Conservation (phyloP, 2,329 filamentous ascomycete genomes). For the Pseudocercospora crystallina region DNA sequence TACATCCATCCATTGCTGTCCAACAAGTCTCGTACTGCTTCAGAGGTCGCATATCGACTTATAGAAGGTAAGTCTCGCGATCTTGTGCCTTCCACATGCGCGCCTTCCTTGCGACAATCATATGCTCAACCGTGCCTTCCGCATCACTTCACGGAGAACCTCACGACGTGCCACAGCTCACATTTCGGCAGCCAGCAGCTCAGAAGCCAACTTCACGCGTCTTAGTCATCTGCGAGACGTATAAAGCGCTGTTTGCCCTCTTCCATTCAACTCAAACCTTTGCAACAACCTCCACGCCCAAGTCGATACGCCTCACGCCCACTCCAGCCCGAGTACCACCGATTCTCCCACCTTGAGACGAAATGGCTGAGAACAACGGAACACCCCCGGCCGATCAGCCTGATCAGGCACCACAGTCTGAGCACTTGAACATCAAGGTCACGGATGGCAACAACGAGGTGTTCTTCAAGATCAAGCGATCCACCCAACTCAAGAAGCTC, state of each 20-base stretch:
- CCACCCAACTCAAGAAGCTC: constrained; percentile 91
- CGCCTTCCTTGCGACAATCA: not conserved
- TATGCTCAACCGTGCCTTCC: constrained; percentile 4
- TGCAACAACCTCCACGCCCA: constrained; percentile 7
- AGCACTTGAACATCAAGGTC: constrained; percentile 98
- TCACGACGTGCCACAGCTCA: constrained; percentile 12
- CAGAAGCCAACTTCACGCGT: constrained; percentile 4
- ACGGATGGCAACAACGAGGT: constrained; percentile 99
- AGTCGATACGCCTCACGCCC: not conserved
- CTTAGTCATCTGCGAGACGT: constrained; percentile 20
- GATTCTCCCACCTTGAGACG: constrained; percentile 46
- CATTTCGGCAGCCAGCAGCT: not conserved
- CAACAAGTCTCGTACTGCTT: not conserved
- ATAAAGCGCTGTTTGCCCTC: constrained; percentile 19
- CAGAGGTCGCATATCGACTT: not conserved
- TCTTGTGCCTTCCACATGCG: not conserved
- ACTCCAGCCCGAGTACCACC: constrained; percentile 6
- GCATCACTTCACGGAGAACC: constrained; percentile 6
- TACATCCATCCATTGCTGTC: not conserved
- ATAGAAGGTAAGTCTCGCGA: constrained; percentile 1
- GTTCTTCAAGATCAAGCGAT: constrained; percentile 99
- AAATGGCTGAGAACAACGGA: constrained; percentile 48
- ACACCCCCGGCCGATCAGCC: constrained; percentile 37
- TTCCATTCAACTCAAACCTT: constrained; percentile 4
- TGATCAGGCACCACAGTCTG: constrained; percentile 50